A percentile compares a stretch with the other conserved stretches of the same genome.
phyloP scores from a whole-genome alignment of 75 land plant species.

The Isoetes taiwanensis region DNA sequence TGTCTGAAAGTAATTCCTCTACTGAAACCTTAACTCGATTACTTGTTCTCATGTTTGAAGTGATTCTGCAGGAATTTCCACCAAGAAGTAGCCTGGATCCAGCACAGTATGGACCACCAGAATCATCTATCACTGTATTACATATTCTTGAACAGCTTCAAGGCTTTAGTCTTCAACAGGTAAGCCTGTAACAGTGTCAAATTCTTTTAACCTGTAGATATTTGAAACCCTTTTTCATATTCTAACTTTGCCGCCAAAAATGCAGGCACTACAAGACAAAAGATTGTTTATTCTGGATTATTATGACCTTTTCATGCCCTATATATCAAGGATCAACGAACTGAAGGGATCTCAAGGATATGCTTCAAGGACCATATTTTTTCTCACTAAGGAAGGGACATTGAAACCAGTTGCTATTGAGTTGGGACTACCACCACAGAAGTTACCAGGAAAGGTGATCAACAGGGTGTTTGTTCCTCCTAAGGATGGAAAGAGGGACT shows the following conservation, averaged over 20 bases:
- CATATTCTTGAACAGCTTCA: constrained; percentile 44
- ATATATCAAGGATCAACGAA: constrained; percentile 16
- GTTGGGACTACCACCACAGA: constrained; percentile 7
- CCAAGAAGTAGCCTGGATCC: constrained; percentile 59
- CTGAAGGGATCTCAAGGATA: constrained; percentile 10
- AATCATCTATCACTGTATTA: constrained; percentile 58
- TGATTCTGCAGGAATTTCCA: constrained; percentile 41
- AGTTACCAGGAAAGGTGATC: too few relatives aligned
- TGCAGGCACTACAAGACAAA: constrained; percentile 16
- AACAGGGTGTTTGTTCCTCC: neutral
- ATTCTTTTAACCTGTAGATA: too few relatives aligned
- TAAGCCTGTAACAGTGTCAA: too few relatives aligned
- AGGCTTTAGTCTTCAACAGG: constrained; percentile 66
- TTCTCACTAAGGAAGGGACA: neutral
- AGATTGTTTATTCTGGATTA: constrained; percentile 21
- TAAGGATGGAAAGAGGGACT: neutral
- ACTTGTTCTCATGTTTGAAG: neutral
- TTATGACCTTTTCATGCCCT: constrained; percentile 21
- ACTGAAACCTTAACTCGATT: too few relatives aligned
- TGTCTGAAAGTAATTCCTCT: constrained; percentile 29
- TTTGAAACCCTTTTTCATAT: too few relatives aligned
- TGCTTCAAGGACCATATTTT: constrained; percentile 16
- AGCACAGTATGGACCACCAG: constrained; percentile 42
- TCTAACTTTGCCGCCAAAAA: neutral
- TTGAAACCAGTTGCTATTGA: constrained; percentile 22